A percentile compares a stretch with the other conserved stretches of the same genome.
Evolutionary conservation across 208 protist genomes (phyloP).

Genomic region (Naegleria lovaniensis): DNA sequence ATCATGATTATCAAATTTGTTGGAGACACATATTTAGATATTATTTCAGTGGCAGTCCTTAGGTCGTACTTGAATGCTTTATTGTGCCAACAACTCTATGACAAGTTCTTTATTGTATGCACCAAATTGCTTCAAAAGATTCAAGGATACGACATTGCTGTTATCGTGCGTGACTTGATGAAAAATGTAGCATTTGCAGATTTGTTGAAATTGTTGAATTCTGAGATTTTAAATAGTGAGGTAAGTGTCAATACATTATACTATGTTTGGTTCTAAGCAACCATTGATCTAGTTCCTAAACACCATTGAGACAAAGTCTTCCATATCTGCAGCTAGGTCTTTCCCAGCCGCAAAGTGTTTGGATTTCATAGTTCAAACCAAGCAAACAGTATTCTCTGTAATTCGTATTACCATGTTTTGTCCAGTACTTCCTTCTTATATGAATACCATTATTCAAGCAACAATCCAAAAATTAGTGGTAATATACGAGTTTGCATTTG

Average conservation of each 20-base stretch:
- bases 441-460: background rate
- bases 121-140: background rate
- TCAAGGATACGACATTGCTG: constrained; percentile 18
- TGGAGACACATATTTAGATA: background rate
- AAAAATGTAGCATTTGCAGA: background rate
- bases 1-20: background rate
- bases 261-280: too few relatives aligned
- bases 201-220: background rate
- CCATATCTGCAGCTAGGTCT: background rate
- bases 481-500: background rate
- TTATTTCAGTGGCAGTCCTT: background rate
- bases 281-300: background rate
- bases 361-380: background rate
- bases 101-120: constrained; percentile 11
- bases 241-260: too few relatives aligned
- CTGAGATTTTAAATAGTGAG: background rate
- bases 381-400: background rate
- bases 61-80: constrained; percentile 12
- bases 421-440: background rate
- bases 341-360: background rate
- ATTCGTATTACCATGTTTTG: background rate
- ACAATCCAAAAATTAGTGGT: background rate
- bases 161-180: background rate
- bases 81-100: background rate
- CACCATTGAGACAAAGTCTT: background rate